phyloP scores from a whole-genome alignment of 169 alveolate genomes.

The Theileria equi region DNA sequence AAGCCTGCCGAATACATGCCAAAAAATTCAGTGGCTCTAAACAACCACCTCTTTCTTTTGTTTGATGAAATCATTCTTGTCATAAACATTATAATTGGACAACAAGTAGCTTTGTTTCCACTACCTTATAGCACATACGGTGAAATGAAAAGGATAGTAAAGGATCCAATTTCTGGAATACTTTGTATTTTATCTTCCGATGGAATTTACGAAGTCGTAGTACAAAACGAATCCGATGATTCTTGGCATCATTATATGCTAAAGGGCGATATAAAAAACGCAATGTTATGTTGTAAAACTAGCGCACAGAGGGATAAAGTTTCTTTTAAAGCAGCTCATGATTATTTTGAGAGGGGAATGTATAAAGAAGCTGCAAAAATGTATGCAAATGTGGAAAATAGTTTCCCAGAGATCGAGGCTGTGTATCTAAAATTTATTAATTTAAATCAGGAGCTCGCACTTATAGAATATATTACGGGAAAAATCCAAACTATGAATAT shows the following conservation, averaged over 20 bases:
- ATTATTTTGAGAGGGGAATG: constrained; percentile 45
- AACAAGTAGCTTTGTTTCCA: constrained; percentile 38
- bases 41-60: constrained; percentile 40
- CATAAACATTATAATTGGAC: constrained; percentile 51
- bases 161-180: constrained; percentile 47
- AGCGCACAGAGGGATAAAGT: constrained; percentile 51
- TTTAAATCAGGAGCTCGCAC: constrained; percentile 39
- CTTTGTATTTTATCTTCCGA: constrained; percentile 35
- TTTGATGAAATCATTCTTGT: constrained; percentile 52
- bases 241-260: constrained; percentile 59
- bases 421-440: constrained; percentile 47
- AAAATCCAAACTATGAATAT: constrained; percentile 33
- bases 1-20: constrained; percentile 55
- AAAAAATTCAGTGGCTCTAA: constrained; percentile 30
- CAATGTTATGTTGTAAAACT: constrained; percentile 53
- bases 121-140: constrained; percentile 56
- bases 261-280: constrained; percentile 45
- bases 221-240: constrained; percentile 51
- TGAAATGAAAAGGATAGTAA: constrained; percentile 28
- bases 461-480: constrained; percentile 44
- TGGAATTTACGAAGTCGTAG: constrained; percentile 31
- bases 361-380: constrained; percentile 50
- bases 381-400: constrained; percentile 53
- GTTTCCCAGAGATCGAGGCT: constrained; percentile 43
- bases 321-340: constrained; percentile 41